These are phyloP conservation scores for Lepidium sativum DNA, from an alignment of 345 rosid genomes.

Conservation along the genomic window DNA sequence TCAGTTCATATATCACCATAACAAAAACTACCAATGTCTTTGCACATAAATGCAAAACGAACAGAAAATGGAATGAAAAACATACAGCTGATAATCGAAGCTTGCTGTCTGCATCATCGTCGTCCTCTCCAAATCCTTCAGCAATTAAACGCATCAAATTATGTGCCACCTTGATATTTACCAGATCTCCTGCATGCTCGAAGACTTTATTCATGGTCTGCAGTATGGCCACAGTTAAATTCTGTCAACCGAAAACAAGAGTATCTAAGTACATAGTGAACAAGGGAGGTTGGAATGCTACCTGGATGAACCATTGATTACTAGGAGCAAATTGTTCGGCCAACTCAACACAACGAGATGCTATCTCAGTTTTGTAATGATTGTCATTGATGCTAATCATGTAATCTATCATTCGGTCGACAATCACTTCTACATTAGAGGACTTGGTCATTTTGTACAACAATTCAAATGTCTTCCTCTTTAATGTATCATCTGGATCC, in stretches of 20 bases:
- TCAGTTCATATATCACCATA: background rate
- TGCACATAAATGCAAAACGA: background rate
- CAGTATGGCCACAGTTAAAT: constrained; percentile 14
- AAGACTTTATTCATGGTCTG: constrained; percentile 96
- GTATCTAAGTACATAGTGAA: background rate
- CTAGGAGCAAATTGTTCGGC: constrained; percentile 99
- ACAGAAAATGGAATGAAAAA: constrained; percentile 20
- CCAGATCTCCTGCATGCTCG: constrained; percentile 97
- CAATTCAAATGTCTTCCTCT: constrained; percentile 91
- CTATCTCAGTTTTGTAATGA: constrained; percentile 97
- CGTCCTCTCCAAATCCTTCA: constrained; percentile 95
- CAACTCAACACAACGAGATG: constrained; percentile 89
- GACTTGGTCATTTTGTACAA: constrained; percentile 97
- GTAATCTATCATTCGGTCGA: constrained; percentile 95
- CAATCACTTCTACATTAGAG: constrained; percentile 94
- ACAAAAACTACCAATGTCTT: background rate
- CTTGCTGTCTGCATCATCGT: constrained; percentile 75
- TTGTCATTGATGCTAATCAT: constrained; percentile 88
- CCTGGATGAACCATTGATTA: constrained; percentile 98
- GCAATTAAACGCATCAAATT: constrained; percentile 94
- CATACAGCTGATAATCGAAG: constrained; percentile 96
- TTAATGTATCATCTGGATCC: constrained; percentile 98
- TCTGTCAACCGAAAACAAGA: background rate
- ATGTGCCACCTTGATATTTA: constrained; percentile 88
- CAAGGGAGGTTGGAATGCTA: constrained; percentile 21